Conservation (phyloP, 2,329 filamentous ascomycete species). For the Stemphylium lycopersici region DNA sequence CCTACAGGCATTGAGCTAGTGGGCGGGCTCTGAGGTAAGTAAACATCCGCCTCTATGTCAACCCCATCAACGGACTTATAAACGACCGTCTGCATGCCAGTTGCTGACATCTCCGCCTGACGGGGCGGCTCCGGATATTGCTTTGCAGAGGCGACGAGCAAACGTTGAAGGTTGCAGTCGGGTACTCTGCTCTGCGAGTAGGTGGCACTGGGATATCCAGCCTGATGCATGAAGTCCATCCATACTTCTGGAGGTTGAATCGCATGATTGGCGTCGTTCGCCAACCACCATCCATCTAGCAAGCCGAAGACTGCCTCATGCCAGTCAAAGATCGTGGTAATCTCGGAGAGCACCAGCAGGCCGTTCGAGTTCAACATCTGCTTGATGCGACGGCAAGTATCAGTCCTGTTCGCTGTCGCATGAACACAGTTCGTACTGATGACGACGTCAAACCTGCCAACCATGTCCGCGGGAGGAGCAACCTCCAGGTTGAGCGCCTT, state of each 20-base stretch:
- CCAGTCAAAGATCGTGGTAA: slow-evolving; percentile 21
- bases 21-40: slow-evolving; percentile 31
- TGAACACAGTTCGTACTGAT: slow-evolving; percentile 33
- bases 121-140: slow-evolving; percentile 3
- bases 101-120: not conserved
- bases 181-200: slow-evolving; percentile 8
- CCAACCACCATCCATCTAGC: slow-evolving; percentile 34
- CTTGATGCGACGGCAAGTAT: slow-evolving; percentile 10
- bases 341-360: slow-evolving; percentile 22
- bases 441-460: slow-evolving; percentile 13
- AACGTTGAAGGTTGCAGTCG: slow-evolving; percentile 7
- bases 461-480: slow-evolving; percentile 1
- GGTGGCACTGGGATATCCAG: slow-evolving; percentile 9
- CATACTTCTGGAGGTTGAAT: slow-evolving; percentile 11
- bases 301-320: slow-evolving; percentile 28
- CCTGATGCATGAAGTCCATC: slow-evolving; percentile 13
- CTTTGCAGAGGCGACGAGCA: slow-evolving; percentile 9
- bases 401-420: slow-evolving; percentile 20
- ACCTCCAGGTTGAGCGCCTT: slow-evolving; percentile 35
- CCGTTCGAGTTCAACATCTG: slow-evolving; percentile 16
- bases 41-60: slow-evolving; percentile 40
- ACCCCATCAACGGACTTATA: slow-evolving; percentile 19
- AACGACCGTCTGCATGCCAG: slow-evolving; percentile 11
- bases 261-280: slow-evolving; percentile 15
- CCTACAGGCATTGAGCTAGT: slow-evolving; percentile 11